Conservation (phyloP, 2,329 filamentous ascomycete genomes). For the Capronia americana region DNA sequence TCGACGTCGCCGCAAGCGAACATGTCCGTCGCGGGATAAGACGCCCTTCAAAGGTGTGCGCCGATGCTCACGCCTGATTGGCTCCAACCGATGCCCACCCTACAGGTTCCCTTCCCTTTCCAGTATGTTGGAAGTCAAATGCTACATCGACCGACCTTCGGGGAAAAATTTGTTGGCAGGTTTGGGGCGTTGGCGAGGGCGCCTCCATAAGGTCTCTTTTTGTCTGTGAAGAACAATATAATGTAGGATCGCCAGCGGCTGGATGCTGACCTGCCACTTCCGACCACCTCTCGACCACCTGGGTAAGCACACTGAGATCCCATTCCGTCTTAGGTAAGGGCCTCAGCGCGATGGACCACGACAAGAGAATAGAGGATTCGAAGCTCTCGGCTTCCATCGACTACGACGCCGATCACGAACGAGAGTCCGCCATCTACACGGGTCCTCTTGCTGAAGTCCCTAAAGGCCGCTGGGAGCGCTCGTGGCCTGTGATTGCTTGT, state of each 20-base stretch:
- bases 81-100: constrained; percentile 1
- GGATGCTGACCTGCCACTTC: constrained; percentile 3
- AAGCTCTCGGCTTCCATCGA: constrained; percentile 14
- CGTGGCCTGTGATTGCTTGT: constrained; percentile 83
- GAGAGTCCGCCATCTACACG: constrained; percentile 9
- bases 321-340: not conserved
- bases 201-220: not conserved
- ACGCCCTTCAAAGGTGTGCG: constrained; percentile 6
- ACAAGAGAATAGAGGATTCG: constrained; percentile 17
- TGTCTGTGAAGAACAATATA: constrained; percentile 14
- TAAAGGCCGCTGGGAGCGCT: constrained; percentile 58
- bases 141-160: constrained; percentile 12
- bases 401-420: constrained; percentile 19
- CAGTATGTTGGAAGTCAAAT: not conserved
- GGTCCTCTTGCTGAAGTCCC: constrained; percentile 23
- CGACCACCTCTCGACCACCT: not conserved
- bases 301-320: not conserved
- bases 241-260: constrained; percentile 3
- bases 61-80: not conserved
- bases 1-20: constrained; percentile 12
- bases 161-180: not conserved
- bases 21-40: constrained; percentile 8
- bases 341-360: constrained; percentile 11
- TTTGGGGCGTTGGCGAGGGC: constrained; percentile 3
- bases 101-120: constrained; percentile 13